Evolutionary conservation across 78 protist species (phyloP).

Genomic region (Protostelium mycophagum): DNA sequence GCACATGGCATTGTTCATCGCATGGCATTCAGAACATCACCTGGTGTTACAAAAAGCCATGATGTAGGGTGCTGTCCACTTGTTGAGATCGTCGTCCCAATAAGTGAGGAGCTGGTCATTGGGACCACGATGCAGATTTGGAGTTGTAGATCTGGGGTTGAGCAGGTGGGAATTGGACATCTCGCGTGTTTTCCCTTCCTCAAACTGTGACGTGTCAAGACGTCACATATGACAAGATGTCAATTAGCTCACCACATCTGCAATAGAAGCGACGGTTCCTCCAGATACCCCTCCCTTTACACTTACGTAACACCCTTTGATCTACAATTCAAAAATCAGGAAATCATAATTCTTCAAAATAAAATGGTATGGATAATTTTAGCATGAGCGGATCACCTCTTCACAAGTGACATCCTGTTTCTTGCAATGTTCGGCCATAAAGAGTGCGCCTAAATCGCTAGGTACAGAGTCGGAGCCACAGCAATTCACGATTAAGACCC

Average conservation of each 20-base stretch:
- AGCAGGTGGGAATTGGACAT: neutral
- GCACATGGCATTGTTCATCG: neutral
- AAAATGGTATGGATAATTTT: too few species aligned
- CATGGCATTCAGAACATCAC: neutral
- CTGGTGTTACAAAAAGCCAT: neutral
- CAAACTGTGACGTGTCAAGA: neutral
- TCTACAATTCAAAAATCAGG: too few species aligned
- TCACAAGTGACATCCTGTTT: neutral
- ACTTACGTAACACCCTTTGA: neutral
- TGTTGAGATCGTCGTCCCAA: neutral
- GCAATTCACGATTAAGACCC: neutral
- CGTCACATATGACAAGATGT: neutral
- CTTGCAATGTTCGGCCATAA: neutral
- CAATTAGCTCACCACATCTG: neutral
- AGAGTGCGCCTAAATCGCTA: neutral
- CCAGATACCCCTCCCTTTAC: neutral
- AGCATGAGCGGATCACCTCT: too few species aligned
- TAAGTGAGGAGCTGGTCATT: neutral
- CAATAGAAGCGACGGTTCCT: neutral
- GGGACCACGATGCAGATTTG: too few species aligned
- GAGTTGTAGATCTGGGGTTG: neutral
- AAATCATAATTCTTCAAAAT: too few species aligned
- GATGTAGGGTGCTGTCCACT: neutral
- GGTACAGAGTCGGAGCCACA: neutral
- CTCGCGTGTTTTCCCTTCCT: neutral